Conservation (phyloP, 1,284 basidiomycete species). For the Sporisorium graminicola region DNA sequence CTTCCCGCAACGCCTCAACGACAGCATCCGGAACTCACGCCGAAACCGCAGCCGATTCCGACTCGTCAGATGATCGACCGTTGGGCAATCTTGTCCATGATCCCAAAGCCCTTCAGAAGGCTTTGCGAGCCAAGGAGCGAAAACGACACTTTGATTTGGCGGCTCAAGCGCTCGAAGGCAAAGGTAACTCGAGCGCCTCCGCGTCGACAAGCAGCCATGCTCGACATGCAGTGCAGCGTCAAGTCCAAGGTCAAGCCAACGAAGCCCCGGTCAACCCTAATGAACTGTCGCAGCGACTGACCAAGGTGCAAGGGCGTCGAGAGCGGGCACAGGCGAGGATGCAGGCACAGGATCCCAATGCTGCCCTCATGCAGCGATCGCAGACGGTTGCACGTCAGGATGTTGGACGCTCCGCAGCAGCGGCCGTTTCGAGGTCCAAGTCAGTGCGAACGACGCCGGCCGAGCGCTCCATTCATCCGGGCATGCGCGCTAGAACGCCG, state of each 20-base stretch:
- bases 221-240: conserved; percentile 15
- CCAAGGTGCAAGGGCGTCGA: conserved; percentile 38
- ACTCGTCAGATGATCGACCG: conserved; percentile 52
- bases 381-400: conserved; percentile 42
- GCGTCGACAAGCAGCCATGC: conserved; percentile 9
- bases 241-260: conserved; percentile 4
- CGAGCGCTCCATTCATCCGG: conserved; percentile 35
- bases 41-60: conserved; percentile 31
- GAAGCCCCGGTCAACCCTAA: conserved; percentile 29
- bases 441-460: conserved; percentile 37
- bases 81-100: conserved; percentile 53
- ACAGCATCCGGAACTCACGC: conserved; percentile 6
- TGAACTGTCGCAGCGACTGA: conserved; percentile 37
- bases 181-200: conserved; percentile 14
- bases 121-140: conserved; percentile 43
- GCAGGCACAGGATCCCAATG: conserved; percentile 25
- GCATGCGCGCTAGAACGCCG: conserved; percentile 42
- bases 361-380: conserved; percentile 31
- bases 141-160: conserved; percentile 48
- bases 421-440: conserved; percentile 29
- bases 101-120: conserved; percentile 43
- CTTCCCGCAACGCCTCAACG: conserved; percentile 20
- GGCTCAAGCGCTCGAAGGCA: conserved; percentile 38
- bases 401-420: conserved; percentile 11
- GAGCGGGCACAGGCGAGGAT: conserved; percentile 25